Percentiles rank a stretch among this genome's conserved stretches.
phyloP scores from a whole-genome alignment of 1,284 basidiomycete genomes.

The Cutaneotrichosporon sp. region DNA sequence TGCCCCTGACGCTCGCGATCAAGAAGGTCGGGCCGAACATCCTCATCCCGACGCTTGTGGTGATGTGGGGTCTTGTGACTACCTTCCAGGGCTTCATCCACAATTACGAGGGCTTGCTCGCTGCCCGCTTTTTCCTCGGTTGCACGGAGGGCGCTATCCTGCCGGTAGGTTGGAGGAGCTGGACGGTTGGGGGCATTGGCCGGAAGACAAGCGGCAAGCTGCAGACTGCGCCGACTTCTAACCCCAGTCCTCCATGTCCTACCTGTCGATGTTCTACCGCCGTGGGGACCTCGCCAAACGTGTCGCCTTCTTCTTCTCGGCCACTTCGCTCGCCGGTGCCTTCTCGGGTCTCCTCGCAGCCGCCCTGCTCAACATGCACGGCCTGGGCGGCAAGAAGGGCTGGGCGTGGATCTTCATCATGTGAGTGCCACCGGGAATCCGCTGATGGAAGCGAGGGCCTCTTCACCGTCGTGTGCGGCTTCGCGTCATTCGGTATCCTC shows the following conservation, averaged over 20 bases:
- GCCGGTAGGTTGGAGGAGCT: conserved; percentile 53
- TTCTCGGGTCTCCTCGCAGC: conserved; percentile 52
- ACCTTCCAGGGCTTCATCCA: conserved; percentile 57
- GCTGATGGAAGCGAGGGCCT: conserved; percentile 45
- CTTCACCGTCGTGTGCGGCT: conserved; percentile 47
- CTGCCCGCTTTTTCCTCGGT: conserved; percentile 61
- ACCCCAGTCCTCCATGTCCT: conserved; percentile 28
- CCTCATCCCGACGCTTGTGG: conserved; percentile 56
- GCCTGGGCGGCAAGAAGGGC: conserved; percentile 46
- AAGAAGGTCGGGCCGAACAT: conserved; percentile 28
- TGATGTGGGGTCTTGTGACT: conserved; percentile 56
- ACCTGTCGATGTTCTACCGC: conserved; percentile 56
- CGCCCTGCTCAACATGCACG: conserved; percentile 53
- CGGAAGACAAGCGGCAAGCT: background rate
- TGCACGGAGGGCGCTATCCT: conserved; percentile 63
- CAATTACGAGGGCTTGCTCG: conserved; percentile 59
- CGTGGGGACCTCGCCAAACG: conserved; percentile 54
- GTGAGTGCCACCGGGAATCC: conserved; percentile 7
- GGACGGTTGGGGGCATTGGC: too few species aligned
- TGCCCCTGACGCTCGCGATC: conserved; percentile 26
- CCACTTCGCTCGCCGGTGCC: conserved; percentile 52
- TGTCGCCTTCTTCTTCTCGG: conserved; percentile 55
- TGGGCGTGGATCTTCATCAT: conserved; percentile 58
- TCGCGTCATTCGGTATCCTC: conserved; percentile 52
- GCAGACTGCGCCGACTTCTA: background rate